Evolutionary conservation across 1,139 yeast species (phyloP).

Genomic region (Protomyces pachydermus): DNA sequence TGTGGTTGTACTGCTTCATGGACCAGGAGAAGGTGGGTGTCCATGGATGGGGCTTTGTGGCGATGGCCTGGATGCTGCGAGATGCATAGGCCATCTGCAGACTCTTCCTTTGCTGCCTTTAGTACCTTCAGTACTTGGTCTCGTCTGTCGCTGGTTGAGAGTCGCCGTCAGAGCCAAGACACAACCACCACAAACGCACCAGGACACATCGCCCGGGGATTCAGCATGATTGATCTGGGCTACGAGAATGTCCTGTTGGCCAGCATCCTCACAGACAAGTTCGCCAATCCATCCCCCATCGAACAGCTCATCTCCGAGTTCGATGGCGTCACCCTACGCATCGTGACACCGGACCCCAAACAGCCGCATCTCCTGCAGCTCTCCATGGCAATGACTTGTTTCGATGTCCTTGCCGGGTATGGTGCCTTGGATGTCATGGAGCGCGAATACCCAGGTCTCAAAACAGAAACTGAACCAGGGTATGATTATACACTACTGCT

Average conservation of each 20-base stretch:
- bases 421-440: constrained; percentile 48
- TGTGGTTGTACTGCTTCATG: constrained; percentile 7
- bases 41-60: constrained; percentile 23
- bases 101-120: too few relatives aligned
- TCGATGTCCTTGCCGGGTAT: constrained; percentile 63
- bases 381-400: constrained; percentile 71
- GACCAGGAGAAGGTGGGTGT: constrained; percentile 22
- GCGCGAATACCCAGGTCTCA: constrained; percentile 45
- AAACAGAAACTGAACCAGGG: constrained; percentile 46
- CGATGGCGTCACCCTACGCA: constrained; percentile 89
- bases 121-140: too few relatives aligned
- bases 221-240: constrained; percentile 21
- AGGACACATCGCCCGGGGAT: background rate
- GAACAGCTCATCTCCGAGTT: constrained; percentile 91
- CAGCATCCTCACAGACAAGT: constrained; percentile 13
- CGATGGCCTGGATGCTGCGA: constrained; percentile 18
- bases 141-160: too few relatives aligned
- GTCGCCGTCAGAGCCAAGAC: too few relatives aligned
- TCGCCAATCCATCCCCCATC: constrained; percentile 48
- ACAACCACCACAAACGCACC: background rate
- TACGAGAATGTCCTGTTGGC: constrained; percentile 22
- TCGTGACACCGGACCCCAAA: constrained; percentile 74
- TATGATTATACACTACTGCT: constrained; percentile 74
- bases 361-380: constrained; percentile 50
- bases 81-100: constrained; percentile 14